Base-by-base conservation (phyloP, 2,329 filamentous ascomycete species). In the Chaetomiaceae sp. region DNA sequence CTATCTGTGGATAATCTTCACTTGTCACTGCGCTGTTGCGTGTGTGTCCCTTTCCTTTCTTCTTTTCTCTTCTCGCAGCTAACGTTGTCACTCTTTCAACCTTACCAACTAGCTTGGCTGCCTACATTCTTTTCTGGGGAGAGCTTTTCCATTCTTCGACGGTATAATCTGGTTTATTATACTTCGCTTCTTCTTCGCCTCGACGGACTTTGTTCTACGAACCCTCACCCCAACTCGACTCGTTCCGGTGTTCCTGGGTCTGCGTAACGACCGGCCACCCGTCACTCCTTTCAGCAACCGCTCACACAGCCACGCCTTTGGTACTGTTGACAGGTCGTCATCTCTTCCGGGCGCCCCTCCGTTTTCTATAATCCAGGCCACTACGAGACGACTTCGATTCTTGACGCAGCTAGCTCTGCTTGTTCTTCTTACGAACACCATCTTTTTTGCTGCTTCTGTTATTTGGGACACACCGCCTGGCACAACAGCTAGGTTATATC, bases 31-130 rank as follows among this genome's bases (percentile, higher is more conserved):
- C 57, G 54, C 56, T 54, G 56, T 57, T 54, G 58, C 57, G 57
- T 58, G 60, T 64, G 60, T 65, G 59, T 59, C 56, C 55, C 53
- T 58, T 57, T 57, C 56, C 55, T 58, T 59, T 51, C 54, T 45
- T 58, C 61, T 56, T 62, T 62, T 64, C 58, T 64, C 65, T 63
- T 62, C 62, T 63, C 64, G 64, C 60, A 63, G 63, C 65, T 68
- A 62, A 64, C 61, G 59, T 57, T 62, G 65, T 62, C 61, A 56
- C 57, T 68, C 64, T 66, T 69, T 67, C 58, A 60, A 66, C 57
- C 57, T 64, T 62, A 64, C 65, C 67, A 68, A 67, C 67, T 68
- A 73, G 73, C 68, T 76, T 76, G 74, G 74, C 72, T 75, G 70
- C 71, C 71, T 69, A 71, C 73, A 63, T 65, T 75, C 71, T 66